Conservation (phyloP, 768 basidiomycete genomes). For the Pleurotus platypus region DNA sequence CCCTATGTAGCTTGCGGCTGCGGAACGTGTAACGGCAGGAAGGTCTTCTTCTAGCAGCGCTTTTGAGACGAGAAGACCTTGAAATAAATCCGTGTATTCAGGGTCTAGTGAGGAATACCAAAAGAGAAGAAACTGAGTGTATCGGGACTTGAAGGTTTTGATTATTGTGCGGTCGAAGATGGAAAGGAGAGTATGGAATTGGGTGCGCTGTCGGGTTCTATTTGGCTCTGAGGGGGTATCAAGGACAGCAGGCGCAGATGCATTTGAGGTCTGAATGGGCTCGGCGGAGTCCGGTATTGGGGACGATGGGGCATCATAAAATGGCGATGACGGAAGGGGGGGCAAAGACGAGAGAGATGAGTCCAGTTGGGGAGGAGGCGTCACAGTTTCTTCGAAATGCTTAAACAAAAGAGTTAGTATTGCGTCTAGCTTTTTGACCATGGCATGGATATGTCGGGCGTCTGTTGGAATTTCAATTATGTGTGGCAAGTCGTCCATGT, state of each 20-base stretch:
- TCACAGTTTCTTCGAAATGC: constrained; percentile 60
- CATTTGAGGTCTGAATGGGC: neutral
- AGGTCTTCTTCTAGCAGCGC: constrained; percentile 56
- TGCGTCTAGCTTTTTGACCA: constrained; percentile 90
- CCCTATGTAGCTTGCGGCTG: constrained; percentile 92
- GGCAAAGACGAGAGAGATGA: constrained; percentile 20
- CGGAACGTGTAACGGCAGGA: constrained; percentile 79
- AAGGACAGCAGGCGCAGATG: neutral
- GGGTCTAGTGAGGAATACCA: constrained; percentile 90
- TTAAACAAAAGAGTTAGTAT: constrained; percentile 84
- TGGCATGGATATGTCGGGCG: constrained; percentile 70
- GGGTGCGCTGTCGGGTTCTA: constrained; percentile 45
- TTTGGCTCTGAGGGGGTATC: constrained; percentile 11
- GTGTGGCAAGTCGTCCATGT: constrained; percentile 35
- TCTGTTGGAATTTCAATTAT: constrained; percentile 48
- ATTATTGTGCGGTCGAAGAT: constrained; percentile 94
- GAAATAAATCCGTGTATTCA: constrained; percentile 89
- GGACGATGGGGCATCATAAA: constrained; percentile 20
- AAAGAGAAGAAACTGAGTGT: constrained; percentile 96
- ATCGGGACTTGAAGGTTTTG: constrained; percentile 94
- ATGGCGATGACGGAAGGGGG: constrained; percentile 22
- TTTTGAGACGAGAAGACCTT: constrained; percentile 90
- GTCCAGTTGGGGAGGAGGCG: constrained; percentile 14
- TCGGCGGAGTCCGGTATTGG: neutral
- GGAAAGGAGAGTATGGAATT: constrained; percentile 84